Evolutionary conservation across 202 grass and related monocot genomes (phyloP), one percentile per base, ranked within the genome.

Genomic region (Carex arenaria): DNA sequence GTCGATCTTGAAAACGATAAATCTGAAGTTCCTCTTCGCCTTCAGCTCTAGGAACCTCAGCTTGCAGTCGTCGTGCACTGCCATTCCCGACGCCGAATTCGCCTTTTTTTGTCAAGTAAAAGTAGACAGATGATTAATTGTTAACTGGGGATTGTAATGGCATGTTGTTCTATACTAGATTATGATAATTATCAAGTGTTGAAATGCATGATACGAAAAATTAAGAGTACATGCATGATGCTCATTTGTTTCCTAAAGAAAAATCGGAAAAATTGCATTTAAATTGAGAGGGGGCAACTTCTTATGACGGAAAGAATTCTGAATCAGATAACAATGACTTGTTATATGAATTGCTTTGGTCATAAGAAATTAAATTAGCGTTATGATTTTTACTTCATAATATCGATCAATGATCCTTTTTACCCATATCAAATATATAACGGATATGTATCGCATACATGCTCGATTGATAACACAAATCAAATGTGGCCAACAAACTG

Each of bases 1-100:
- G 7, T 97, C 92, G 38, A 97, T 97, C 94, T 97, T 97, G 91
- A 97, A 97, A 66, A 93, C 79, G 4, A 97, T 97, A 84, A 97
- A 97, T 49, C 94, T 91, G 87, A 91, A 97, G 89, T 85, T 97
- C 91, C 94, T 88, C 86, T 97, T 97, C 0, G 91, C 73, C 79
- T 97, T 97, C 53, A 97, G 84, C 0, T 97, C 94, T 74, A 69
- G 83, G 84, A 97, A 97, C 87, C 87, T 97, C 80, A 91, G 86
- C 85, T 96, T 96, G 91, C 93, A 96, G 55, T 96, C 84, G 6
- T 96, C 93, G 7, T 89, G 88, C 53, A 97, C 94, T 55, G 94
- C 94, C 87, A 97, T 91, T 85, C 94, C 94, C 0, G 94, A 97
- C 61, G 94, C 94, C 18, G 94, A 93, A 88, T 97, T 97, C 78